These are phyloP conservation scores for Polytrichum commune DNA, from an alignment of 225 moss, liverwort and hornwort species.

Conservation along the genomic window DNA sequence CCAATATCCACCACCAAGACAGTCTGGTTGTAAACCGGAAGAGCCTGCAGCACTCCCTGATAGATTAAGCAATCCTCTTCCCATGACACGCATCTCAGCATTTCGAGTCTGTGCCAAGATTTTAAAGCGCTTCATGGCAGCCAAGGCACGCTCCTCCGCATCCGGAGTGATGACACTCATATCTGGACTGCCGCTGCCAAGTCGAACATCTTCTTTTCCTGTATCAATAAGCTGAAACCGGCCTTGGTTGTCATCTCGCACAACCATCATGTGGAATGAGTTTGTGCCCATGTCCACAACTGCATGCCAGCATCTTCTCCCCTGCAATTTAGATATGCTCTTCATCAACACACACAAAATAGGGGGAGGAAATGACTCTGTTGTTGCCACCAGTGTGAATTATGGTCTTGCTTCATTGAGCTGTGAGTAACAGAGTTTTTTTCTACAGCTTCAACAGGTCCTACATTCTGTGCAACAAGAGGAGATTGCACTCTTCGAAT, in stretches of 20 bases:
- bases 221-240: conserved; percentile 61
- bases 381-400: too few relatives aligned
- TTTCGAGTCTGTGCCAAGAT: conserved; percentile 45
- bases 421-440: too few relatives aligned
- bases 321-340: conserved; percentile 15
- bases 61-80: conserved; percentile 61
- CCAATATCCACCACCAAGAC: conserved; percentile 62
- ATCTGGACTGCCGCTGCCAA: conserved; percentile 58
- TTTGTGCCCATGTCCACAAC: conserved; percentile 71
- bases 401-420: too few relatives aligned
- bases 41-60: conserved; percentile 60
- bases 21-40: conserved; percentile 50
- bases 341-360: not conserved
- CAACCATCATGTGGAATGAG: conserved; percentile 70
- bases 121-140: conserved; percentile 58
- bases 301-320: conserved; percentile 48
- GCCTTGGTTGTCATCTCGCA: conserved; percentile 54
- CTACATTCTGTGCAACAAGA: conserved; percentile 27
- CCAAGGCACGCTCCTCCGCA: conserved; percentile 44
- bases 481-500: conserved; percentile 5
- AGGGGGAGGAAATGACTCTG: too few relatives aligned
- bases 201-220: conserved; percentile 60
- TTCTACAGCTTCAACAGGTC: conserved; percentile 22
- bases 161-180: conserved; percentile 55
- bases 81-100: conserved; percentile 56